These are phyloP conservation scores for Globisporangium mamillatum DNA, from an alignment of 352 stramenopile species.

Conservation along the genomic window DNA sequence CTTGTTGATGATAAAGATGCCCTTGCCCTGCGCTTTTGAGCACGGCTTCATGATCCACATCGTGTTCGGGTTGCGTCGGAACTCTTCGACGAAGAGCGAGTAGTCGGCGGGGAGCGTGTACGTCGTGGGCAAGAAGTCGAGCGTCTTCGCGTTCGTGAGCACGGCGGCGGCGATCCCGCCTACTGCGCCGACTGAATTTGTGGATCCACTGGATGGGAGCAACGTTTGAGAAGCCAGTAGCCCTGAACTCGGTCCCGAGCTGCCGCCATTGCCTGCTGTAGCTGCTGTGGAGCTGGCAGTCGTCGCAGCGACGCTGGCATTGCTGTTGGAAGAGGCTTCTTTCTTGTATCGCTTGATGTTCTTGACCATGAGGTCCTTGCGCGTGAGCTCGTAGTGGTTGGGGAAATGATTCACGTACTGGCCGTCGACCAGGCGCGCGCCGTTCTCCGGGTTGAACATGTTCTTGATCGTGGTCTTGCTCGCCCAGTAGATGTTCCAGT, in stretches of 20 bases:
- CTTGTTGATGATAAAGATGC: conserved; percentile 94
- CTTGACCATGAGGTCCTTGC: conserved; percentile 94
- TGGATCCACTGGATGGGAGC: conserved; percentile 1
- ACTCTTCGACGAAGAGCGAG: conserved; percentile 92
- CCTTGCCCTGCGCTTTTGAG: conserved; percentile 87
- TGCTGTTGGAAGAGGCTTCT: conserved; percentile 31
- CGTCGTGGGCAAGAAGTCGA: conserved; percentile 88
- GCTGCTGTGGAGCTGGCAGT: neutral
- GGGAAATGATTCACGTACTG: conserved; percentile 87
- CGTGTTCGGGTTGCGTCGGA: conserved; percentile 74
- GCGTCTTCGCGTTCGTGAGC: conserved; percentile 7
- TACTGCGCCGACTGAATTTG: neutral
- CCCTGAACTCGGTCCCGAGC: neutral
- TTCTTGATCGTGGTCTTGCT: conserved; percentile 86
- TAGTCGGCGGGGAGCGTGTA: conserved; percentile 93
- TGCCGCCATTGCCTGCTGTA: neutral
- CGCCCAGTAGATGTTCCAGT: conserved; percentile 95
- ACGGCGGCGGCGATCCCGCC: conserved; percentile 1
- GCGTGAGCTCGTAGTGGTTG: conserved; percentile 91
- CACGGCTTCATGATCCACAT: conserved; percentile 96
- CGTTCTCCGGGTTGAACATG: conserved; percentile 88
- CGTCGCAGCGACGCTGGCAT: neutral
- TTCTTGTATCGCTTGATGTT: conserved; percentile 92
- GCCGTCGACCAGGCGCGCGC: conserved; percentile 50
- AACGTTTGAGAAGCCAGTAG: neutral